Evolutionary conservation across 768 basidiomycete species (phyloP).

Genomic region (Lentinula detonsa): DNA sequence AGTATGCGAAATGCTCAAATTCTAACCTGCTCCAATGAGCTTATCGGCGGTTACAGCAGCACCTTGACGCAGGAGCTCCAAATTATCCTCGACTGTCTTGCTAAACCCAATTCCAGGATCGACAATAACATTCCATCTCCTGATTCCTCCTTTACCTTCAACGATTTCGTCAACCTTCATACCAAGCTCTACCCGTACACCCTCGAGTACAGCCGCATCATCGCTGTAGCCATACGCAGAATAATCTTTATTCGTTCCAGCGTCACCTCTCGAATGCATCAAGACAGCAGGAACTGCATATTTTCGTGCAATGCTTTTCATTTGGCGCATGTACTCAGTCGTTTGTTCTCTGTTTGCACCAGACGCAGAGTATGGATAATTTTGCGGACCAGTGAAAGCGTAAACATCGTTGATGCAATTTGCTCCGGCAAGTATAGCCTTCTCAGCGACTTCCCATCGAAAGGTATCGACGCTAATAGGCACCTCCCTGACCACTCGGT

Average conservation of each 20-base stretch:
- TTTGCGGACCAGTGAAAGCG: constrained; percentile 64
- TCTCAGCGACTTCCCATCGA: constrained; percentile 73
- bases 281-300: constrained; percentile 76
- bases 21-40: constrained; percentile 23
- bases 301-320: constrained; percentile 62
- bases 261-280: constrained; percentile 93
- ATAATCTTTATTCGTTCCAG: constrained; percentile 68
- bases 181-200: constrained; percentile 69
- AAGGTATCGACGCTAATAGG: constrained; percentile 87
- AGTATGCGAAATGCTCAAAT: not conserved
- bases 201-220: constrained; percentile 49
- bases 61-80: constrained; percentile 55
- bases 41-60: constrained; percentile 39
- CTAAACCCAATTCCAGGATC: constrained; percentile 97
- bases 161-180: constrained; percentile 60
- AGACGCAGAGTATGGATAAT: constrained; percentile 22
- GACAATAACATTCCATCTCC: constrained; percentile 83
- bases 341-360: constrained; percentile 18
- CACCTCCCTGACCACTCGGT: constrained; percentile 16
- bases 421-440: constrained; percentile 75
- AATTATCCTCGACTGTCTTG: constrained; percentile 72
- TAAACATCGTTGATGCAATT: constrained; percentile 94
- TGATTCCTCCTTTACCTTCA: constrained; percentile 61
- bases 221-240: constrained; percentile 34
- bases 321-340: constrained; percentile 39